phyloP scores from a whole-genome alignment of 148 eudicot genomes.

The Persicaria tinctoria region DNA sequence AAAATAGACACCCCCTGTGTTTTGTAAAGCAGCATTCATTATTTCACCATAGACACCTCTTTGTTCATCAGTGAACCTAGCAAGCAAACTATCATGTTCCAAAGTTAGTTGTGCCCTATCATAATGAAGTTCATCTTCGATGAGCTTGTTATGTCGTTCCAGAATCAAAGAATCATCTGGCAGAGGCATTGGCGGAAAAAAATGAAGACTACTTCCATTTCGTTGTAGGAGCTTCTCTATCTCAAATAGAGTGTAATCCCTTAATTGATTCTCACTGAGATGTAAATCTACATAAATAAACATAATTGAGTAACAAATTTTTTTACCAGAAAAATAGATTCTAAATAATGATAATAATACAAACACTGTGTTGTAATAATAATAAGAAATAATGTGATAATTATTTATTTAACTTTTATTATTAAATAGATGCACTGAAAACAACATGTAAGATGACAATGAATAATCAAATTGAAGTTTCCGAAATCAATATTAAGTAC shows the following conservation, averaged over 20 bases:
- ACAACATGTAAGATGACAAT: too few relatives aligned
- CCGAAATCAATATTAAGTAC: too few relatives aligned
- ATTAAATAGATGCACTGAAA: neutral
- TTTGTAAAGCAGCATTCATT: neutral
- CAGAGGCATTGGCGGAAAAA: neutral
- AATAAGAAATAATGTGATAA: neutral
- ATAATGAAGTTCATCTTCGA: slow-evolving; percentile 9
- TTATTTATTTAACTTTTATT: neutral
- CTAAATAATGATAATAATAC: too few relatives aligned
- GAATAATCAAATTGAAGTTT: too few relatives aligned
- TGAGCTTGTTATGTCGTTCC: neutral
- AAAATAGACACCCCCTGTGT: slow-evolving; percentile 15
- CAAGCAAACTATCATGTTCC: neutral
- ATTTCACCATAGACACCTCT: neutral
- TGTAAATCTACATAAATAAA: neutral
- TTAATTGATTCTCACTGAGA: neutral
- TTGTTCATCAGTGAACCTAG: slow-evolving; percentile 9
- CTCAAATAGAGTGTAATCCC: neutral
- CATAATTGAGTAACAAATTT: neutral
- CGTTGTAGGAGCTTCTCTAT: neutral
- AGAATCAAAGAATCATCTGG: neutral
- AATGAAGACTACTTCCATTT: neutral
- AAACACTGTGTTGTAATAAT: neutral
- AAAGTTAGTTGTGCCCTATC: neutral
- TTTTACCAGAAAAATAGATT: neutral